Base-by-base conservation (phyloP, 371 early-diverging fungal genomes). In the Mortierella sp. region DNA sequence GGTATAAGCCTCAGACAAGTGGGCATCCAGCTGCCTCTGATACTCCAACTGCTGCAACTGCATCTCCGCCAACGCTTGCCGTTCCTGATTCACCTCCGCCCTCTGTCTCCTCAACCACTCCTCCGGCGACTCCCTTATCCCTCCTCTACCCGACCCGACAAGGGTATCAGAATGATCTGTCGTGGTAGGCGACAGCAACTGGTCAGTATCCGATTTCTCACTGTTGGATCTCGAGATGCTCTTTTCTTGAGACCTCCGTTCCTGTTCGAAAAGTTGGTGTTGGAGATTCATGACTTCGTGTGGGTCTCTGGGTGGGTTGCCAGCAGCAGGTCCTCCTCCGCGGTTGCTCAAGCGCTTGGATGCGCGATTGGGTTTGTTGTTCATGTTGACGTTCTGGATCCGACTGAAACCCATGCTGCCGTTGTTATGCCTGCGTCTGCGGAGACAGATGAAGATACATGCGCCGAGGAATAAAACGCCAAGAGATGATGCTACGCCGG, bases 301-400 rank as follows among this genome's bases (percentile, higher is more conserved):
- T 8, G 65, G 10, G 2, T 65, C 24, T 8, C 65, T 35, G 5
- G 3, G 2, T 3, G 10, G 11, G 63, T 60, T 32, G 38, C 24
- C 21, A 14, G 21, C 8, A 38, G 65, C 10, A 12, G 60, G 60
- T 56, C 56, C 56, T 56, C n/a, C n/a, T 60, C 63, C 63, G 4
- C 63, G 32, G 6, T 38, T 38, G 2, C 65, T 65, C 65, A 38
- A 38, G 35, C 38, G 16, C 24, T 65, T 65, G 32, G 60, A 60
- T 14, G 60, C 27, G 18, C 60, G 60, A 38, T 32, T 65, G 38
- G 65, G 65, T 38, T 65, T 65, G 65, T 65, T 65, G 24, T 65
- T 65, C 38, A 38, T 18, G 65, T 65, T 32, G 24, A 65, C 38
- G 21, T 65, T 65, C 1, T 65, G 32, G 7, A 65, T 18, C 21